Percentiles rank a stretch among this genome's conserved stretches.
These are phyloP conservation scores for Cryptococcus hybrid DNA, from an alignment of 1,284 basidiomycete genomes.

Conservation along the genomic window DNA sequence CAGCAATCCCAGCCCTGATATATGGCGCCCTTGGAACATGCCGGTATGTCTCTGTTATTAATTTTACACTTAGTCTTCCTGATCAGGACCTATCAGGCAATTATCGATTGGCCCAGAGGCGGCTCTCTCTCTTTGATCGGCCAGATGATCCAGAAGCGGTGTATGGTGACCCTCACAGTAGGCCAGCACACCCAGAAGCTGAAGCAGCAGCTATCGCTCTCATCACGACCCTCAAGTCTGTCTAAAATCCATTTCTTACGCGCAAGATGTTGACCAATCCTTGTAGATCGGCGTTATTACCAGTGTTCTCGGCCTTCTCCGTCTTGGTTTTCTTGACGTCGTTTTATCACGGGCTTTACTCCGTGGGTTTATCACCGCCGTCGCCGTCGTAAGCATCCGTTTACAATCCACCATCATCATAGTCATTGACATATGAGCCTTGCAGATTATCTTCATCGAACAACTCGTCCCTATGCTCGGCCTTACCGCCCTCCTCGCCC, in stretches of 20 bases:
- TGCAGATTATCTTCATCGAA: slow-evolving; percentile 58
- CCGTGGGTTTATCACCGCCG: slow-evolving; percentile 67
- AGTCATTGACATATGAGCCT: background rate
- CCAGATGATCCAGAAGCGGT: slow-evolving; percentile 73
- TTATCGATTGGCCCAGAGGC: slow-evolving; percentile 79
- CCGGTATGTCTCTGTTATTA: slow-evolving; percentile 32
- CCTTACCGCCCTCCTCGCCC: slow-evolving; percentile 61
- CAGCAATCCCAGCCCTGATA: slow-evolving; percentile 73
- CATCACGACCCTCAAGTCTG: slow-evolving; percentile 78
- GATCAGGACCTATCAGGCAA: slow-evolving; percentile 35
- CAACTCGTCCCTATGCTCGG: slow-evolving; percentile 64
- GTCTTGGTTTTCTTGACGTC: slow-evolving; percentile 91
- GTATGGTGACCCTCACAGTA: slow-evolving; percentile 60
- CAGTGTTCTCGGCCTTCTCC: slow-evolving; percentile 78
- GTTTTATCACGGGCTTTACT: slow-evolving; percentile 82
- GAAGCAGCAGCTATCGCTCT: slow-evolving; percentile 61
- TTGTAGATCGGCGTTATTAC: slow-evolving; percentile 78
- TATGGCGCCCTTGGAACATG: slow-evolving; percentile 85
- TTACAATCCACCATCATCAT: too few species aligned
- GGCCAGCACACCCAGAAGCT: slow-evolving; percentile 53
- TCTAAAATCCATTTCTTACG: background rate
- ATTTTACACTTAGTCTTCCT: slow-evolving; percentile 29
- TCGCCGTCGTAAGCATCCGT: slow-evolving; percentile 33
- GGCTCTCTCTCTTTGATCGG: slow-evolving; percentile 82
- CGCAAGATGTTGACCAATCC: slow-evolving; percentile 1